Evolutionary conservation across 2,329 filamentous ascomycete genomes (phyloP).

Genomic region (Graphiopsis chlorocephala): DNA sequence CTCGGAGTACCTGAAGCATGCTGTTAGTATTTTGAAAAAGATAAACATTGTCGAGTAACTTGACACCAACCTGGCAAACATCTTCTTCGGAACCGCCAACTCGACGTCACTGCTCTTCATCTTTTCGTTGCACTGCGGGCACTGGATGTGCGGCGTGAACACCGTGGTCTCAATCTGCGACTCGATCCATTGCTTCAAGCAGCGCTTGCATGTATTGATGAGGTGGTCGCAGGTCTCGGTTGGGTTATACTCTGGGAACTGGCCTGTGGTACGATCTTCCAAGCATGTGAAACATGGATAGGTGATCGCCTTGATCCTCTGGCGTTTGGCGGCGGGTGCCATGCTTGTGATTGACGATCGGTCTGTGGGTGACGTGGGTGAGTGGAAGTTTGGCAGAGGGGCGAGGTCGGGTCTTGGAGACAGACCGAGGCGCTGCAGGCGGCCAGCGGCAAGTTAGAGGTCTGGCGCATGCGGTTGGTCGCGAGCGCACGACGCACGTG

Average conservation of each 20-base stretch:
- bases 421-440: not conserved
- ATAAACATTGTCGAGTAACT: conserved; percentile 20
- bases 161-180: conserved; percentile 25
- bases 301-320: conserved; percentile 8
- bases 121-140: conserved; percentile 49
- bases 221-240: conserved; percentile 37
- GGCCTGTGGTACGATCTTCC: conserved; percentile 15
- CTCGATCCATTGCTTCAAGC: conserved; percentile 38
- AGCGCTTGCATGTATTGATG: conserved; percentile 36
- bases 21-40: conserved; percentile 38
- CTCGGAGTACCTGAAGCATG: conserved; percentile 38
- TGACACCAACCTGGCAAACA: conserved; percentile 47
- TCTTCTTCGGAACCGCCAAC: conserved; percentile 43
- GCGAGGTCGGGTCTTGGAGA: not conserved
- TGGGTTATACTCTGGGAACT: conserved; percentile 37
- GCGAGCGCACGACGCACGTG: not conserved
- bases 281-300: conserved; percentile 27
- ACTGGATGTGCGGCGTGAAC: conserved; percentile 28
- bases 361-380: not conserved
- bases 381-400: not conserved
- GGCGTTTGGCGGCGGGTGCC: conserved; percentile 15
- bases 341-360: conserved; percentile 1
- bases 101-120: conserved; percentile 48
- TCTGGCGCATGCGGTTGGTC: not conserved
- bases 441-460: not conserved